phyloP scores from a whole-genome alignment of 164 flowering plant genomes.

The Sedum album region DNA sequence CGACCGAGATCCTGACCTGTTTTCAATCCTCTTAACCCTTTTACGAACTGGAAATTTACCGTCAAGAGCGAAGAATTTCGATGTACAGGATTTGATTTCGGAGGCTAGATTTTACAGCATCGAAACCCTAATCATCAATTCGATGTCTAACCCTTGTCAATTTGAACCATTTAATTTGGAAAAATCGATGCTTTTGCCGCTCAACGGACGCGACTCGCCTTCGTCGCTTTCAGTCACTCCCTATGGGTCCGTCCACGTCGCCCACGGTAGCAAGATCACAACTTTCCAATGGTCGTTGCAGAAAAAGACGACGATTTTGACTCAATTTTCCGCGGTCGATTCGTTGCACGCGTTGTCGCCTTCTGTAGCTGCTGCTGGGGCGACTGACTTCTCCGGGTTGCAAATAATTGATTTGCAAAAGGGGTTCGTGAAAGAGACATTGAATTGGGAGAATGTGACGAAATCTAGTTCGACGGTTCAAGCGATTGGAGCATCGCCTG shows the following conservation, averaged over 20 bases:
- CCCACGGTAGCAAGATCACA: constrained; percentile 90
- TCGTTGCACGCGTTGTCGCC: constrained; percentile 64
- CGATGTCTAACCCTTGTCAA: constrained; percentile 61
- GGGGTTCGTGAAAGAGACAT: constrained; percentile 55
- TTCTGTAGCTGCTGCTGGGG: constrained; percentile 64
- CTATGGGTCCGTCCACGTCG: constrained; percentile 63
- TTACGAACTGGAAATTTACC: constrained; percentile 78
- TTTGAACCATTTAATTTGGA: constrained; percentile 78
- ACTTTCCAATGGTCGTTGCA: constrained; percentile 79
- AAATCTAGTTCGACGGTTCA: constrained; percentile 73
- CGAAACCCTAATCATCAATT: constrained; percentile 36
- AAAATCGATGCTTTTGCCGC: constrained; percentile 41
- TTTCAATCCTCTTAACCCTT: constrained; percentile 72
- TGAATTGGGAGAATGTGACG: constrained; percentile 71
- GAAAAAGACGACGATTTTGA: constrained; percentile 59
- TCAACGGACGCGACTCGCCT: constrained; percentile 71
- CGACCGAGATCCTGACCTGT: constrained; percentile 87
- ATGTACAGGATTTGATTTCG: constrained; percentile 56
- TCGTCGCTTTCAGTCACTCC: constrained; percentile 63
- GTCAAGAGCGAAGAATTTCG: constrained; percentile 55
- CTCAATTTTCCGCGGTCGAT: constrained; percentile 67
- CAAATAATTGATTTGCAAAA: constrained; percentile 63
- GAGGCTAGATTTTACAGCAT: constrained; percentile 72
- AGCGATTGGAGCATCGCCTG: constrained; percentile 61
- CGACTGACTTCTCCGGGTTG: constrained; percentile 80